Percentiles rank a stretch among this genome's conserved stretches.
Evolutionary conservation across 257 asterid species (phyloP).

Genomic region (Coffea canephora): DNA sequence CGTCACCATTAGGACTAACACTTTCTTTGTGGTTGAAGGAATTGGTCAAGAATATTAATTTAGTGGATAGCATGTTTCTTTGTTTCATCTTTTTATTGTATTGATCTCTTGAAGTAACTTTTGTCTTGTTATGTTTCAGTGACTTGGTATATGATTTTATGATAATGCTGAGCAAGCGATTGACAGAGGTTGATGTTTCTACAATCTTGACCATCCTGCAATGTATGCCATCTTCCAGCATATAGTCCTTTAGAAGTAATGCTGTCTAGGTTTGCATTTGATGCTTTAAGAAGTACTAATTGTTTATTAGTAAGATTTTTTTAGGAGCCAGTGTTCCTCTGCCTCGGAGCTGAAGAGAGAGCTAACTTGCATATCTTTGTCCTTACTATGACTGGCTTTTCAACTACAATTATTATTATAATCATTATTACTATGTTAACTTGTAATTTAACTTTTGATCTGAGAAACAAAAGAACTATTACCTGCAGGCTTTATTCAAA

Average conservation of each 20-base stretch:
- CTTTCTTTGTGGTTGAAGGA: background rate
- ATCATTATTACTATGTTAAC: too few species aligned
- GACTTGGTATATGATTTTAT: slow-evolving; percentile 90
- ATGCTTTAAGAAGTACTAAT: background rate
- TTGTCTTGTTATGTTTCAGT: slow-evolving; percentile 45
- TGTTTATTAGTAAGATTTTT: background rate
- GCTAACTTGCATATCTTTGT: background rate
- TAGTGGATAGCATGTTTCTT: background rate
- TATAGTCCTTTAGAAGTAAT: slow-evolving; percentile 6
- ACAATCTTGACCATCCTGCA: slow-evolving; percentile 76
- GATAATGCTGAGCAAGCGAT: slow-evolving; percentile 77
- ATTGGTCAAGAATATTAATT: background rate
- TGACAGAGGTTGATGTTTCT: slow-evolving; percentile 94
- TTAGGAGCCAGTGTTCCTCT: background rate
- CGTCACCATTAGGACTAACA: background rate
- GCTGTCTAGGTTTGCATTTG: background rate
- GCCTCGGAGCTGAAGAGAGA: background rate
- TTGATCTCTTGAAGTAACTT: background rate
- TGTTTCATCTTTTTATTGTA: background rate
- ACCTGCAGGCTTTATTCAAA: background rate
- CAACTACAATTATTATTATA: background rate
- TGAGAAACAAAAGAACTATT: background rate
- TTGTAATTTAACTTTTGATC: background rate
- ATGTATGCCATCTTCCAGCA: slow-evolving; percentile 45
- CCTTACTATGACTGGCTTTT: background rate